Evolutionary conservation across 2,329 filamentous ascomycete genomes (phyloP).

Genomic region (Periconia digitata): DNA sequence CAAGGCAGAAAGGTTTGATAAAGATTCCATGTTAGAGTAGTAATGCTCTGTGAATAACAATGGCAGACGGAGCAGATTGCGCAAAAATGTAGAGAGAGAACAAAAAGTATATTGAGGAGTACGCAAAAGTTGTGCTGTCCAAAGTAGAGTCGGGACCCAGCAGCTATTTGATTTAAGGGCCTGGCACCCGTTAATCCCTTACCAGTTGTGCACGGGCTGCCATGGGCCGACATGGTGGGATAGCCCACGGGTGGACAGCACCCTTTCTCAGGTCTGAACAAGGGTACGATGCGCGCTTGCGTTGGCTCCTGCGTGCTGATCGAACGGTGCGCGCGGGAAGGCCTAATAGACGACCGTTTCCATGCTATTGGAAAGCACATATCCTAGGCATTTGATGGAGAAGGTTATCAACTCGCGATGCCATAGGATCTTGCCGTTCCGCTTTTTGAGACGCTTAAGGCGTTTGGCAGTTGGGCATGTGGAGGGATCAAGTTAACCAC

Average conservation of each 20-base stretch:
- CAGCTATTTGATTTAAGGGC: too few relatives aligned
- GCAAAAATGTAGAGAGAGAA: not conserved
- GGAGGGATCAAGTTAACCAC: too few relatives aligned
- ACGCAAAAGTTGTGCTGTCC: too few relatives aligned
- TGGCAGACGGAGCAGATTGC: not conserved
- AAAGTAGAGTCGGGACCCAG: too few relatives aligned
- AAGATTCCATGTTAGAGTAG: not conserved
- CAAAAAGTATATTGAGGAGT: not conserved
- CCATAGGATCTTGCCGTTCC: not conserved
- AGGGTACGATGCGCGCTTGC: not conserved
- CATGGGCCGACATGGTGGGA: not conserved
- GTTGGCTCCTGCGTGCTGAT: constrained; percentile 1
- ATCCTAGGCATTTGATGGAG: too few relatives aligned
- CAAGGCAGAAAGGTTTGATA: not conserved
- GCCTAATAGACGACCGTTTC: not conserved
- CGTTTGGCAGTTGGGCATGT: not conserved
- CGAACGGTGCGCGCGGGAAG: not conserved
- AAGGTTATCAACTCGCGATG: too few relatives aligned
- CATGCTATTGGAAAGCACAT: not conserved
- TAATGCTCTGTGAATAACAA: not conserved
- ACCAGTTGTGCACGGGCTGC: not conserved
- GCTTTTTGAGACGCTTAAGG: not conserved
- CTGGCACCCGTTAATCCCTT: too few relatives aligned
- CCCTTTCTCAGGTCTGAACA: not conserved
- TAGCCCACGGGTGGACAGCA: too few relatives aligned